Base-by-base conservation (phyloP, 2,329 filamentous ascomycete genomes). In the Anisogramma anomala region DNA sequence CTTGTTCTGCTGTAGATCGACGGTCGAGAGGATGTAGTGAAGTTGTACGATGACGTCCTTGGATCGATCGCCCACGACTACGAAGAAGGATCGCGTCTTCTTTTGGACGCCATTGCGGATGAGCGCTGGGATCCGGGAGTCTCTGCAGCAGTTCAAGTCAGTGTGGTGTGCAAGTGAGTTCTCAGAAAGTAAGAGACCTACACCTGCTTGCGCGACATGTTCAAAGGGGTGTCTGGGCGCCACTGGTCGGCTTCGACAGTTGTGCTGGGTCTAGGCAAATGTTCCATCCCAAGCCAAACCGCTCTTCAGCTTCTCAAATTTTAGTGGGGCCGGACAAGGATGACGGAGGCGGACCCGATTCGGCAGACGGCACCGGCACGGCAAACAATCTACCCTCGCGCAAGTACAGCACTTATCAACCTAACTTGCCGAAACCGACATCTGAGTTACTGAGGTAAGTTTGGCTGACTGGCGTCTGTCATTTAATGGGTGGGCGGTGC, bases 21-120 rank as follows among this genome's bases (percentile, higher is more conserved):
- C 80, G 53, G 77, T 83, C 37, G 88, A 82, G 71, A 95, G 84
- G 56, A 98, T 93, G 57, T 91, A 87, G 65, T 96, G 88, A 45
- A 74, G 72, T 58, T 95, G 79, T 51, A 96, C 88, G 58, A 98
- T 96, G 53, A 89, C 86, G 71, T 98, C 91, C 63, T 98, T 98
- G 51, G 87, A 79, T 44, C 79, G 78, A 62, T 98, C 87, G 56
- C 91, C 91, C 33, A 98, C 89, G 18, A 98, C 80, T 43, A 98
- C 85, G 63, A 98, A 93, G 69, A 98, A 95, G 67, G 84, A 94
- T 62, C 91, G 78, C 69, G 96, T 96, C 75, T 94, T 95, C 62
- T 95, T 87, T 62, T 84, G 85, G 48, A 88, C 71, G 50, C 84
- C 83, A 82, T 94, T 95, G 60, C 81, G 78, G 57, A 95, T 89